These are phyloP conservation scores for Zoysia pacifica DNA, from an alignment of 176 grass and related monocot species.

Conservation along the genomic window DNA sequence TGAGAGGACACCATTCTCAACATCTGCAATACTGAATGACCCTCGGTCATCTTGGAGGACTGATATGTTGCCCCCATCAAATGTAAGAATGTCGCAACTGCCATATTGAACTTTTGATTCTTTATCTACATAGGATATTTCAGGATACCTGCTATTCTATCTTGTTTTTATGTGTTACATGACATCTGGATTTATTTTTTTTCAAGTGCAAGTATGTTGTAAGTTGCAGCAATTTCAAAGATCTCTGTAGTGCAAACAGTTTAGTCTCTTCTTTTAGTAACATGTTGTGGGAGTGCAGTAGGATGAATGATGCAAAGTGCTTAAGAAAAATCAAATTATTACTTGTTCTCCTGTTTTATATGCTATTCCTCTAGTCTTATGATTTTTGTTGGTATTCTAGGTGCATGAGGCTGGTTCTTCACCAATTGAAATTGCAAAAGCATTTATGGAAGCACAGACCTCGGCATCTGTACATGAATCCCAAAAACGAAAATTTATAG, in stretches of 20 bases:
- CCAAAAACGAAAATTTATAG: slow-evolving; percentile 42
- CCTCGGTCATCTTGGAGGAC: slow-evolving; percentile 24
- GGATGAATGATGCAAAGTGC: slow-evolving; percentile 2
- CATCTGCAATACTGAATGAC: slow-evolving; percentile 23
- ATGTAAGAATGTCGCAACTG: slow-evolving; percentile 47
- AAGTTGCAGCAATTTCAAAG: background rate
- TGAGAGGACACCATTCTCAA: slow-evolving; percentile 36
- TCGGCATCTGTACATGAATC: slow-evolving; percentile 45
- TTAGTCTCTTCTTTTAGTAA: background rate
- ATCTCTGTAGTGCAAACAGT: background rate
- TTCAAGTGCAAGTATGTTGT: slow-evolving; percentile 21
- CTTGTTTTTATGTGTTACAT: slow-evolving; percentile 16
- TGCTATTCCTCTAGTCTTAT: slow-evolving; percentile 21
- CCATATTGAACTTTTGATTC: slow-evolving; percentile 15
- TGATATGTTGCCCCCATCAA: slow-evolving; percentile 19
- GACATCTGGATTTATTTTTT: slow-evolving; percentile 11
- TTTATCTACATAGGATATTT: slow-evolving; percentile 6
- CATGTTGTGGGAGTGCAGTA: background rate
- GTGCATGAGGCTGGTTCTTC: slow-evolving; percentile 49
- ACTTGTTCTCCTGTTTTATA: slow-evolving; percentile 6
- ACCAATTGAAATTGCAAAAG: slow-evolving; percentile 73
- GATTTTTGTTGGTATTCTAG: slow-evolving; percentile 48
- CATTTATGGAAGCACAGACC: slow-evolving; percentile 59
- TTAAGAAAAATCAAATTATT: slow-evolving; percentile 17
- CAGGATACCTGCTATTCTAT: background rate